Base-by-base conservation (phyloP, 2,329 filamentous ascomycete genomes). In the Pezicula neosporulosa region DNA sequence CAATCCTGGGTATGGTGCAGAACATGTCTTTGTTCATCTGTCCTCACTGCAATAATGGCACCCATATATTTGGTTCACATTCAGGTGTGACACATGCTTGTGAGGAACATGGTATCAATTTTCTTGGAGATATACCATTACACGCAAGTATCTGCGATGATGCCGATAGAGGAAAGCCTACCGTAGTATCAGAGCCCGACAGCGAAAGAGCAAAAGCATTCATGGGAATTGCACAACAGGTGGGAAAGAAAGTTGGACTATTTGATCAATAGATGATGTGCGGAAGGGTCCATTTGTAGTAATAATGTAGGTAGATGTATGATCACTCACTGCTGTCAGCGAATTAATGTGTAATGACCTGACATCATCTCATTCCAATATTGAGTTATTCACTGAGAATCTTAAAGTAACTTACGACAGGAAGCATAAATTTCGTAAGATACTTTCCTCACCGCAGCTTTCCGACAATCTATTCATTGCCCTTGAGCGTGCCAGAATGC, bases 21-120 rank as follows among this genome's bases (percentile, higher is more conserved):
- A 96, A 96, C 65, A 96, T 96, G 91, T 86, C 86, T 7, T 77
- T 90, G 36, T 96, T 95, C 66, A 81, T 78, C 3, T 96, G 91
- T 60, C 89, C 89, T 1, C 80, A 86, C 59, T 97, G 92, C 63
- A 77, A 82, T 6, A 77, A 82, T n/a, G 77, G 85, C 59, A 89
- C 86, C 3, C 83, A 82, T 55, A 84, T 96, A 19, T 94, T 95
- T 65, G 87, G 89, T 2, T 77, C 78, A 0, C 76, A 77, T 36
- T 79, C 82, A 52, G 81, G 83, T 15, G 88, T 93, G 1, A 71
- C 76, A 36, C 77, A 74, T 27, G 80, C 92, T 60, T 96, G 92
- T 63, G 68, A 75, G 33, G 83, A 90, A 52, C 77, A 92, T 41
- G 80, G 81, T 0, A 82, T 97, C 48, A 80, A 87, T n/a, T 82